Evolutionary conservation across 2,329 filamentous ascomycete genomes (phyloP), one percentile per base, ranked within the genome.

Genomic region (Botryotinia narcissicola): DNA sequence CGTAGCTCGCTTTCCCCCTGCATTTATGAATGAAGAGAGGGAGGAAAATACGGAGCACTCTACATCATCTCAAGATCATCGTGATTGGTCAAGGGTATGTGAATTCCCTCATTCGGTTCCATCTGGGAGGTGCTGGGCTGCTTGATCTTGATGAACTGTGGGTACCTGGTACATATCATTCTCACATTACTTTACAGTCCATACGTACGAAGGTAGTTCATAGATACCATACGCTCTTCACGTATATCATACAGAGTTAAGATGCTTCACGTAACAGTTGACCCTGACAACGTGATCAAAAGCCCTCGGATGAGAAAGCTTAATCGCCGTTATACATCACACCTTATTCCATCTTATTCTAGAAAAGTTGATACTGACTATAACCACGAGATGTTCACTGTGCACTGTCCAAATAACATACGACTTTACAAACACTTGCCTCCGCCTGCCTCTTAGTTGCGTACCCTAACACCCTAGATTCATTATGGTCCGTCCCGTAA

Each of bases 1-100:
- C 42, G 60, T 54, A 32, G n/a, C 20, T 32, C 32, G 60, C 51
- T n/a, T 22, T 51, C 25, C 69, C 69, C 69, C n/a, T 64, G 61
- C 42, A 32, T 64, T 40, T 63, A 57, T 57, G 51, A 29, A 42
- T 44, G 4, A 4, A 44, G 37, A 32, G 18, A 44, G 25, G 46
- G 42, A 46, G 25, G 48, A n/a, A 25, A 12, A 14, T 51, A n/a
- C 48, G 48, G 48, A n/a, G 10, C 48, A 14, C 48, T 51, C 48
- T 51, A 51, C 48, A 51, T 51, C 25, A 51, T 54, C n/a, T n/a
- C 25, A n/a, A 4, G 40, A 14, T 12, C 42, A 20, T 51, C 42
- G 8, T 64, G 22, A 64, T 64, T 64, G 61, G 61, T 64, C n/a
- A 32, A 44, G n/a, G n/a, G 3, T 25, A 8, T 14, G 42, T 22